Evolutionary conservation across 1,284 basidiomycete genomes (phyloP).

Genomic region (Hypsizygus ulmarius): DNA sequence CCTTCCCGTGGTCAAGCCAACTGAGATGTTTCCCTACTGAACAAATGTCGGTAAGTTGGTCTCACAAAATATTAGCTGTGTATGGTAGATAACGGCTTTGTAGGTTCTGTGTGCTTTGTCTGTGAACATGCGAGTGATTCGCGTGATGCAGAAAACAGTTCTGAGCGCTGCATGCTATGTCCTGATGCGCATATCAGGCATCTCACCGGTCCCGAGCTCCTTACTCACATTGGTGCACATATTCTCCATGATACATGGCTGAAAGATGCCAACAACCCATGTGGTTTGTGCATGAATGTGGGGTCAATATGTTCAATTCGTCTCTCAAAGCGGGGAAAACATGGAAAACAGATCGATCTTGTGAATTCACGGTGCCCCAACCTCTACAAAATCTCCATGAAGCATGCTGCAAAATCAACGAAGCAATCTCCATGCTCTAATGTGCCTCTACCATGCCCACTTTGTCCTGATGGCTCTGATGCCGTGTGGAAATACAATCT

Average conservation of each 20-base stretch:
- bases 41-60: too few relatives aligned
- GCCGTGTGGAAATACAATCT: constrained; percentile 21
- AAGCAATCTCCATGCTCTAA: constrained; percentile 16
- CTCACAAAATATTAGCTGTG: too few relatives aligned
- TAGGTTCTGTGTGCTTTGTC: constrained; percentile 14
- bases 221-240: constrained; percentile 17
- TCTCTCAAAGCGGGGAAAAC: neutral
- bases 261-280: constrained; percentile 10
- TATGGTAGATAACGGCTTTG: too few relatives aligned
- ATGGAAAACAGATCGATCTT: constrained; percentile 14
- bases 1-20: too few relatives aligned
- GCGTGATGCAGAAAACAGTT: neutral
- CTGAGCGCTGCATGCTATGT: neutral
- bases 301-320: neutral
- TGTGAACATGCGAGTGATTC: constrained; percentile 1
- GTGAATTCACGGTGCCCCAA: constrained; percentile 16
- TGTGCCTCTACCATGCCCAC: constrained; percentile 15
- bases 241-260: constrained; percentile 15
- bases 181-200: neutral
- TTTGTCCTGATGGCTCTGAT: constrained; percentile 10
- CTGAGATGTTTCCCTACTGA: too few relatives aligned
- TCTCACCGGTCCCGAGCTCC: constrained; percentile 10
- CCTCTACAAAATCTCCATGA: constrained; percentile 14
- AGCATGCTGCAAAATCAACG: constrained; percentile 8
- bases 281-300: constrained; percentile 14